Percentiles rank a stretch among this genome's conserved stretches.
Conservation (phyloP, 306 rosid species). For the Vicia sativa region DNA sequence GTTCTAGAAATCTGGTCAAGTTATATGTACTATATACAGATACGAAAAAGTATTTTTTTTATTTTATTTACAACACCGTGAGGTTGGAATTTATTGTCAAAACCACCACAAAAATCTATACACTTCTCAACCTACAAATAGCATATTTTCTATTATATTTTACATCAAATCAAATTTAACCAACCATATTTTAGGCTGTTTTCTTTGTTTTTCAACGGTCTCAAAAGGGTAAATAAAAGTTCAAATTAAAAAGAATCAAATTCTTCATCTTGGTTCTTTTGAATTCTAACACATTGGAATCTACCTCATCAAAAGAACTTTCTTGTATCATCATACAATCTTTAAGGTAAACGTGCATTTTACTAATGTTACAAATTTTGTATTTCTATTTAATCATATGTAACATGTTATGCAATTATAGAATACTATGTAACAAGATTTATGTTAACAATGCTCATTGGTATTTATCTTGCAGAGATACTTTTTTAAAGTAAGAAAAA, state of each 20-base stretch:
- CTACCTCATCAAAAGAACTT: slow-evolving; percentile 1
- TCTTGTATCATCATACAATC: slow-evolving; percentile 34
- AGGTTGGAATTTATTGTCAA: slow-evolving; percentile 41
- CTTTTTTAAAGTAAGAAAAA: slow-evolving; percentile 9
- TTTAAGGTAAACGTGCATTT: slow-evolving; percentile 30
- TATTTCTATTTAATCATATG: background rate
- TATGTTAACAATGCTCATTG: slow-evolving; percentile 27
- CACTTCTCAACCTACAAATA: slow-evolving; percentile 41
- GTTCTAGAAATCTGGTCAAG: background rate
- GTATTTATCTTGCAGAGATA: slow-evolving; percentile 36
- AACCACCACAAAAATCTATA: slow-evolving; percentile 36
- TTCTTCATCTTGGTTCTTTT: slow-evolving; percentile 45
- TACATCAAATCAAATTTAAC: slow-evolving; percentile 27
- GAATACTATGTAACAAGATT: background rate
- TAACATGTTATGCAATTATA: slow-evolving; percentile 17
- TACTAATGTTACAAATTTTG: too few relatives aligned
- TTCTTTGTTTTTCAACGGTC: slow-evolving; percentile 30
- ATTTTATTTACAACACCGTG: slow-evolving; percentile 10
- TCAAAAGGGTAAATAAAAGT: slow-evolving; percentile 28
- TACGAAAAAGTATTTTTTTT: too few relatives aligned
- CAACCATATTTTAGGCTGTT: slow-evolving; percentile 48
- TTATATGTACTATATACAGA: background rate
- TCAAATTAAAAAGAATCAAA: slow-evolving; percentile 42
- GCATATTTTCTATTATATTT: slow-evolving; percentile 26
- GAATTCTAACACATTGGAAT: slow-evolving; percentile 20